These are phyloP conservation scores for Populus davidiana DNA, from an alignment of 345 rosid genomes.

Conservation along the genomic window DNA sequence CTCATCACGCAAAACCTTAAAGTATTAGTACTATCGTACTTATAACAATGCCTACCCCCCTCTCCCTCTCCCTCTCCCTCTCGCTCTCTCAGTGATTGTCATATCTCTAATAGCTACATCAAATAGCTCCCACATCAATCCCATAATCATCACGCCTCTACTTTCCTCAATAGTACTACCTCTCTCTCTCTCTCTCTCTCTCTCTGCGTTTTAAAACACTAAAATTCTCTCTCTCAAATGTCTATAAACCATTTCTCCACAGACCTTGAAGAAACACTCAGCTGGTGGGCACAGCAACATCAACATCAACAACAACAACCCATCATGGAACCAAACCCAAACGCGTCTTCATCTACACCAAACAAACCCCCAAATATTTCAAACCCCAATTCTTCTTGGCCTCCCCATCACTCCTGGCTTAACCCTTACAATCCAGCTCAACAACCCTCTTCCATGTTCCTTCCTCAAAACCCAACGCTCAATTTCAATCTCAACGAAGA, in stretches of 20 bases:
- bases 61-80: neutral
- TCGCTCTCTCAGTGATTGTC: neutral
- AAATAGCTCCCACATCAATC: slow-evolving; percentile 22
- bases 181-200: slow-evolving; percentile 4
- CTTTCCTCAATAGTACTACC: neutral
- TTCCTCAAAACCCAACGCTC: slow-evolving; percentile 9
- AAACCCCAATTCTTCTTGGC: neutral
- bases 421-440: neutral
- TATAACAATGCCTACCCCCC: neutral
- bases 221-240: slow-evolving; percentile 25
- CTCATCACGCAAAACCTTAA: slow-evolving; percentile 28
- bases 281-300: slow-evolving; percentile 38
- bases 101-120: slow-evolving; percentile 9
- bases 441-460: slow-evolving; percentile 3
- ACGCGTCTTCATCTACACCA: slow-evolving; percentile 1
- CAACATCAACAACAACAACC: slow-evolving; percentile 23
- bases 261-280: slow-evolving; percentile 36
- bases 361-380: neutral
- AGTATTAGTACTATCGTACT: slow-evolving; percentile 15
- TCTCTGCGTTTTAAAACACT: neutral
- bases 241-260: slow-evolving; percentile 47
- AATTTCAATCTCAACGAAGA: slow-evolving; percentile 27
- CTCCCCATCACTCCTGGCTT: slow-evolving; percentile 1
- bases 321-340: slow-evolving; percentile 19
- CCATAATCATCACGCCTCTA: slow-evolving; percentile 22